Evolutionary conservation across 176 grass and related monocot species (phyloP), one percentile per base, ranked within the genome.

Genomic region (Elaeis guineensis): DNA sequence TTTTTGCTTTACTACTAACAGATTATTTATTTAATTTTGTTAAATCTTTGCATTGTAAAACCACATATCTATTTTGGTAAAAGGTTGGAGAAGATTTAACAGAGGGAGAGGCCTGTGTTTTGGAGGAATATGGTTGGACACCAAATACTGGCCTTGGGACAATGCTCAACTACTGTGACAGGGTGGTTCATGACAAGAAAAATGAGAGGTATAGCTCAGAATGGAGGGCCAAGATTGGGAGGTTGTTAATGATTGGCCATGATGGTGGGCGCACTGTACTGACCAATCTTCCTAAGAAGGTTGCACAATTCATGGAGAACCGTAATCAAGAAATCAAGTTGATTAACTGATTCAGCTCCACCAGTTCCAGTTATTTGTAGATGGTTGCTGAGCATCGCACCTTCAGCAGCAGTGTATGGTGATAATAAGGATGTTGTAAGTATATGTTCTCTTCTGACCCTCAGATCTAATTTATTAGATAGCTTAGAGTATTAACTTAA

Each of bases 41-140:
- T 12, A 44, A 44, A 44, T 2, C 35, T 44, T 44, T 44, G 9
- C 35, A 44, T 44, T 14, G 2, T 44, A 44, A 44, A 14, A 44
- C 35, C 2, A 2, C 35, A 44, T 30, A 30, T 44, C 35, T 14
- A 44, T 44, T 44, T 3, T 44, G 12, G 35, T 44, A 44, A 11
- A 35, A 96, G 91, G 62, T 96, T 19, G 80, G 86, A 53, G 58
- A 82, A 51, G 91, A 96, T 77, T 63, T 96, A 53, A 72, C 86
- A 6, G 78, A 85, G 78, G 77, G 75, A 8, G 91, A 96, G 61
- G 86, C 86, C 0, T 22, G 2, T 4, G 72, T 96, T 17, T 58
- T 96, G 63, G 64, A 90, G 66, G 67, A 68, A 21, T 96, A 96
- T 77, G 91, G 91, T 44, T 96, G 91, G 91, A 44, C 84, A n/a